Base-by-base conservation (phyloP, 2,329 filamentous ascomycete genomes). In the Talaromyces sp. region DNA sequence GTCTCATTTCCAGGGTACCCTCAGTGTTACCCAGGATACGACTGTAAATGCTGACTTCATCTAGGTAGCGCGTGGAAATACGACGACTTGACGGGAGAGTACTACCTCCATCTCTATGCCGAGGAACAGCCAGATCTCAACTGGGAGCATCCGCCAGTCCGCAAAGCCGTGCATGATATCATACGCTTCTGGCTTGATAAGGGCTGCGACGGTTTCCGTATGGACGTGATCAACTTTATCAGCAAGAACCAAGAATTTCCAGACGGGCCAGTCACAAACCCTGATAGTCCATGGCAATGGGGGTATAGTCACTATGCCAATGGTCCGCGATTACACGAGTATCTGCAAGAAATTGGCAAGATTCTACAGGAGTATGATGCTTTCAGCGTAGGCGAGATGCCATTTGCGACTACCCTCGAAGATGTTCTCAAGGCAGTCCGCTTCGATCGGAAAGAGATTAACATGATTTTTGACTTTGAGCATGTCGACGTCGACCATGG, bases 71-170 rank as follows among this genome's bases (percentile, higher is more conserved):
- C 76, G 8, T 81, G 79, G 79, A 71, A 87, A 66, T 93, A 86
- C 80, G 90, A 93, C 70, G 87, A 90, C 68, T 73, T 77, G n/a
- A 91, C 90, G 0, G 82, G 83, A 57, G 89, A 93, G 76, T 93
- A 92, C 75, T 93, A 92, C 71, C 84, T 93, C 0, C 87, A 90
- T 67, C 82, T 95, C 11, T 96, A 92, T 74, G 87, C 88, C 7
- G 84, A 84, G 5, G 87, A 91, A 68, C 91, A 94, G 74, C 91
- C 92, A 0, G 92, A 95, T 70, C 82, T 95, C n/a, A 95, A 95
- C 77, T 95, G 91, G 90, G 90, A 93, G 72, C 90, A 89, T 65
- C 82, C 82, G 0, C 85, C 84, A 10, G 85, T 90, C 0, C 84
- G 90, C 16, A 79, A 85, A 54, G 91, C 90, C 1, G 87, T 93